A percentile compares a stretch with the other conserved stretches of the same genome.
These are phyloP conservation scores for Globisporangium mamillatum DNA, from an alignment of 352 stramenopile species.

Conservation along the genomic window DNA sequence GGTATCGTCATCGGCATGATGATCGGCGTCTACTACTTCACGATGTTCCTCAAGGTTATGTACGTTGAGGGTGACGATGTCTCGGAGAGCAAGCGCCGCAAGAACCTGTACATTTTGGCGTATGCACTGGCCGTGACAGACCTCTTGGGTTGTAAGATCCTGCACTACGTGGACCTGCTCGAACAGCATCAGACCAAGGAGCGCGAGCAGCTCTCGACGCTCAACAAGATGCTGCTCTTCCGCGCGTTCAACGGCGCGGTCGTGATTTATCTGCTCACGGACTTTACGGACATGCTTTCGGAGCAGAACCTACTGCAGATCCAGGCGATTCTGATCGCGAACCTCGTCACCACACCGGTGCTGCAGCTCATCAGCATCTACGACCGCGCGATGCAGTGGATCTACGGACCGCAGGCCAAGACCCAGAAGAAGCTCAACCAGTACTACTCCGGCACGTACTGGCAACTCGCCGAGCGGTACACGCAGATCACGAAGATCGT, in stretches of 20 bases:
- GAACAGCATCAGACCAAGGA: conserved; percentile 67
- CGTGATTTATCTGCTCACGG: conserved; percentile 75
- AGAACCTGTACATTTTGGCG: conserved; percentile 53
- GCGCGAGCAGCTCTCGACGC: conserved; percentile 63
- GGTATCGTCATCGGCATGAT: conserved; percentile 47
- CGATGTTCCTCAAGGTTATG: conserved; percentile 32
- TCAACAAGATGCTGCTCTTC: conserved; percentile 81
- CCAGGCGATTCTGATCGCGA: conserved; percentile 73
- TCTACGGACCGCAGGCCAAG: conserved; percentile 47
- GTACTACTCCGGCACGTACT: conserved; percentile 71
- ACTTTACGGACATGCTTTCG: conserved; percentile 63
- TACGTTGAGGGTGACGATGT: conserved; percentile 31
- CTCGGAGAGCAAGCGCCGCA: conserved; percentile 27
- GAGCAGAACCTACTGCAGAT: conserved; percentile 72
- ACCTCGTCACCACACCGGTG: conserved; percentile 65
- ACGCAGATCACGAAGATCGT: conserved; percentile 69
- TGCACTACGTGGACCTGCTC: conserved; percentile 54
- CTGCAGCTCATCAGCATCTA: conserved; percentile 61
- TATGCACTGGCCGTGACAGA: conserved; percentile 51
- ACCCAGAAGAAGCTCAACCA: conserved; percentile 76
- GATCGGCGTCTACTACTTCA: conserved; percentile 52
- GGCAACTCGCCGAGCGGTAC: conserved; percentile 64
- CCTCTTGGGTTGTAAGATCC: conserved; percentile 57
- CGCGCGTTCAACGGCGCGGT: conserved; percentile 71
- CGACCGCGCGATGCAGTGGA: conserved; percentile 41